Base-by-base conservation (phyloP, 192 early-diverging fungal species). In the Backusella macrospora region DNA sequence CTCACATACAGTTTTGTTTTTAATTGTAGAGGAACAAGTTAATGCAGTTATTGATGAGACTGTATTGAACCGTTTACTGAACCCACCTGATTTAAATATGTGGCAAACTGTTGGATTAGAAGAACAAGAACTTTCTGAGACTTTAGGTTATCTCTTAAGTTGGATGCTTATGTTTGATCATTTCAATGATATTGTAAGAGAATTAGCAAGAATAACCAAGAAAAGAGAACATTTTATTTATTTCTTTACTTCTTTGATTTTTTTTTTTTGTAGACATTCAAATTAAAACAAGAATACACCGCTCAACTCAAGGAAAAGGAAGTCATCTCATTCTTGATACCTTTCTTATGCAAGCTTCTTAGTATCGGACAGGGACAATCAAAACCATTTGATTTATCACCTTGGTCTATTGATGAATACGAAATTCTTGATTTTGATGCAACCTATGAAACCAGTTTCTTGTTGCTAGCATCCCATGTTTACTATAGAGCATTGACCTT, bases 101-200 rank as follows among this genome's bases (percentile, higher is more conserved):
- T 77, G 76, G 76, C 46, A 72, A 72, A 70, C 8, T 14, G n/a
- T 63, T 8, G 46, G 55, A 23, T 49, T 63, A 42, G 79, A 80
- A 44, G 65, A 73, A 21, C 42, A 74, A 39, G 73, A 71, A 67
- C 72, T 83, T 2, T 81, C 89, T 70, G 48, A 76, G 8, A 82
- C 78, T 0, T 81, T 93, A 23, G 91, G 94, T 16, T 89, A 90
- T 71, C 77, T 96, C 3, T 75, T 93, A 42, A 80, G 87, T 6
- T 94, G 92, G 90, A 87, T 92, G 83, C 78, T 89, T 5, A 67
- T 94, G 12, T 89, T 94, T 68, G 90, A 90, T 72, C 89, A 94
- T 37, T 93, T 96, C 76, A 84, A 88, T 34, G 90, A 93, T 73
- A 87, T 91, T 46, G 92, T 94, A 86, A 80, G 82, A 76, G 29